Base-by-base conservation (phyloP, 2,329 filamentous ascomycete species). In the Fusarium brevicatenulatum region DNA sequence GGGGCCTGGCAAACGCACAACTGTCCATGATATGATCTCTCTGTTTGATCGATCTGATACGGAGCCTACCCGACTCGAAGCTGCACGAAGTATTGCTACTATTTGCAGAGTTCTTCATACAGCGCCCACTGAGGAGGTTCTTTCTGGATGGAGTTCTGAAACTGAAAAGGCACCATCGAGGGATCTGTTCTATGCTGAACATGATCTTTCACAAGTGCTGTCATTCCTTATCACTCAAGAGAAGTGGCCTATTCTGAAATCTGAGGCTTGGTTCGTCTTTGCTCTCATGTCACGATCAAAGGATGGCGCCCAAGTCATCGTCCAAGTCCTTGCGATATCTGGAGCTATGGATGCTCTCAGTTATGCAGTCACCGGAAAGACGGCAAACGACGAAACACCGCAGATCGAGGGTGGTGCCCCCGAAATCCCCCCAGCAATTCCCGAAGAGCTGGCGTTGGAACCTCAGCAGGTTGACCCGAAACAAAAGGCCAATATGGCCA, bases 181-280 rank as follows among this genome's bases (percentile, higher is more conserved):
- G 32, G 77, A 80, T 10, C 66, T 71, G 12, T 89, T 90, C 76
- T 89, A 89, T 78, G 60, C 77, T 2, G 78, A 77, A 30, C 86
- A 90, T 75, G 69, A 81, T 25, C 77, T 90, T 18, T 74, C 79
- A 19, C 76, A 80, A 12, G 81, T 85, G 0, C 81, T 92, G 11
- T 77, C 83, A 2, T 88, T 86, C 72, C 84, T 91, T 32, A 82
- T 90, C 30, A 85, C 83, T 4, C 90, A 91, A 75, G 81, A 79
- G 7, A 90, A 89, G 71, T 91, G 89, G 84, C 87, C 89, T 0
- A 83, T 86, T 4, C 82, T 92, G 5, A 84, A 88, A 23, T 90
- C 88, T 43, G 90, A 92, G 76, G 85, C 86, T 6, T 89, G 89
- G 86, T 91, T 91, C 70, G 85, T 90, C 10, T 84, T 91, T 57